These are phyloP conservation scores for Celoporthe dispersa DNA, from an alignment of 2,329 filamentous ascomycete genomes.

Conservation along the genomic window DNA sequence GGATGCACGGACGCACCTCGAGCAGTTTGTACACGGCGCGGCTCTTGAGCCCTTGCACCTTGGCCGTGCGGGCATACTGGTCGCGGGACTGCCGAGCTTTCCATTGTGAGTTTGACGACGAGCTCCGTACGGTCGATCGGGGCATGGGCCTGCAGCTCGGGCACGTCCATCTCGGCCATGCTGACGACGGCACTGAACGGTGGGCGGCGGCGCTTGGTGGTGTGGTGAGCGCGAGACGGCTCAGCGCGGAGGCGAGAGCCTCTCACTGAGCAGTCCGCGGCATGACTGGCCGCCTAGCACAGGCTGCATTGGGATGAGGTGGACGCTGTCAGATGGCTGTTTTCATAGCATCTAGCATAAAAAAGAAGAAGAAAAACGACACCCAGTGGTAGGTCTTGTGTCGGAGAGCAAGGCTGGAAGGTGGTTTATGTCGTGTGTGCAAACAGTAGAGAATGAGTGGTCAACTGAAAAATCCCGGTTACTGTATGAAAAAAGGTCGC, in stretches of 20 bases:
- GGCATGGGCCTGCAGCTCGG: not conserved
- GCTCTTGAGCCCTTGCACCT: conserved; percentile 80
- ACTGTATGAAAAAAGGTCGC: conserved; percentile 11
- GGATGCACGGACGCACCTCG: conserved; percentile 61
- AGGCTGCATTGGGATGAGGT: not conserved
- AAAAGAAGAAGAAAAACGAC: not conserved
- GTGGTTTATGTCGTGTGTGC: not conserved
- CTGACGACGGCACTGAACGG: not conserved
- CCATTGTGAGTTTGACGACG: conserved; percentile 68
- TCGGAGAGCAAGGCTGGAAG: not conserved
- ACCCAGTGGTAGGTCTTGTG: not conserved
- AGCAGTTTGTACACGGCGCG: conserved; percentile 92
- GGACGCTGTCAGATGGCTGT: not conserved
- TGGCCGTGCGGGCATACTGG: conserved; percentile 73
- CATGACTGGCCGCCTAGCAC: conserved; percentile 10
- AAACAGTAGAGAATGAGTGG: not conserved
- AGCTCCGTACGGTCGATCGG: not conserved
- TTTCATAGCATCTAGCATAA: not conserved
- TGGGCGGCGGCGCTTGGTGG: not conserved
- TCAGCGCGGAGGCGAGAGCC: conserved; percentile 21
- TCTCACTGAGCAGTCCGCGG: conserved; percentile 18
- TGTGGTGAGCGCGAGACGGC: conserved; percentile 21
- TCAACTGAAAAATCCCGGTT: conserved; percentile 16
- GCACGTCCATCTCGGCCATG: not conserved
- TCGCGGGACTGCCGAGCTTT: conserved; percentile 78